phyloP scores from a whole-genome alignment of 176 grass and related monocot genomes.

The Juncus effusus region DNA sequence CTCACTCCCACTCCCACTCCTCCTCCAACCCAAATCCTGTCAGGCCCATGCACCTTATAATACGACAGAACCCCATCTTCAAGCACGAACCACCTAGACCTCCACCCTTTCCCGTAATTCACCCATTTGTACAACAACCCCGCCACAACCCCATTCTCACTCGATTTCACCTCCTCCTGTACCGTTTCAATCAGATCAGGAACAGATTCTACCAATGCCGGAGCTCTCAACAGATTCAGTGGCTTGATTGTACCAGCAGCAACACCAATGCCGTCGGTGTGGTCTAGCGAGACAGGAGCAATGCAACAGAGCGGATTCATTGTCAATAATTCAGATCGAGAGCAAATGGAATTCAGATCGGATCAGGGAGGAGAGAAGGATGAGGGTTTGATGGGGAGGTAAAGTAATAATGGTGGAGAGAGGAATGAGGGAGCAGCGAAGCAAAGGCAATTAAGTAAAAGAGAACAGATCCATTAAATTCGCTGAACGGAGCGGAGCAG shows the following conservation, averaged over 20 bases:
- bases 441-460: slow-evolving; percentile 33
- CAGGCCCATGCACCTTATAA: slow-evolving; percentile 72
- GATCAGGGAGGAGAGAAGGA: slow-evolving; percentile 22
- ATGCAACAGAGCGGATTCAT: slow-evolving; percentile 93
- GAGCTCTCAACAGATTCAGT: neutral
- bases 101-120: slow-evolving; percentile 94
- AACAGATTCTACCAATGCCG: slow-evolving; percentile 4
- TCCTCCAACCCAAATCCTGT: slow-evolving; percentile 28
- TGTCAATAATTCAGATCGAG: neutral
- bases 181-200: neutral
- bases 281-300: slow-evolving; percentile 72
- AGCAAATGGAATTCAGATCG: slow-evolving; percentile 2
- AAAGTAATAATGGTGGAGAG: slow-evolving; percentile 21
- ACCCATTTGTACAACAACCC: slow-evolving; percentile 95
- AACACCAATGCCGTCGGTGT: slow-evolving; percentile 24
- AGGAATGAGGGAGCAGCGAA: slow-evolving; percentile 19
- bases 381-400: slow-evolving; percentile 30
- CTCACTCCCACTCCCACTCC: slow-evolving; percentile 32
- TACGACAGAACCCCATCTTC: slow-evolving; percentile 86
- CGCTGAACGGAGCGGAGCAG: slow-evolving; percentile 21
- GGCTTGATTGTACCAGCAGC: slow-evolving; percentile 20
- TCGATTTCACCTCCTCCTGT: slow-evolving; percentile 8
- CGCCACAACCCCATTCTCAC: slow-evolving; percentile 22
- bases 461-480: slow-evolving; percentile 29
- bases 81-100: slow-evolving; percentile 76